These are phyloP conservation scores for Cichorium intybus DNA, from an alignment of 140 eudicot genomes.

Conservation along the genomic window DNA sequence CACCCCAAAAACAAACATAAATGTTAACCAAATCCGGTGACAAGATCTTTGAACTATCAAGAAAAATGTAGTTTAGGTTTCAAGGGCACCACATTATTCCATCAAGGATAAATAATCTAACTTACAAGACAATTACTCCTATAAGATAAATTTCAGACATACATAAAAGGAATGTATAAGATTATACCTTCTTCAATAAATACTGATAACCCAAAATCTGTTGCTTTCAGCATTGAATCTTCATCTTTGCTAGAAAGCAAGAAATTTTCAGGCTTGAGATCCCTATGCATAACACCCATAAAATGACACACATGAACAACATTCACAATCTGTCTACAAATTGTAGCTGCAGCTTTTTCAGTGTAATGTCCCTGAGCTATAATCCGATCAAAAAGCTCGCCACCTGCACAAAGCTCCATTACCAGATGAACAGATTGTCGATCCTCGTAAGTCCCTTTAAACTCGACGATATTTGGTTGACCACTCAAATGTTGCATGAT, in stretches of 20 bases:
- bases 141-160: background rate
- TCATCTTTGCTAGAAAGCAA: constrained; percentile 73
- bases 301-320: constrained; percentile 94
- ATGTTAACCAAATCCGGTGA: constrained; percentile 1
- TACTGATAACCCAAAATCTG: constrained; percentile 87
- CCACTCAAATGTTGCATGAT: constrained; percentile 97
- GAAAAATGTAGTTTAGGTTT: background rate
- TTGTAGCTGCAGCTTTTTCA: constrained; percentile 75
- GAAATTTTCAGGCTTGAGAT: constrained; percentile 89
- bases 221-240: constrained; percentile 71
- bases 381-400: constrained; percentile 90
- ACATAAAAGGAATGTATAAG: background rate
- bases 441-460: constrained; percentile 87
- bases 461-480: constrained; percentile 82
- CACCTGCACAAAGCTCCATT: constrained; percentile 95
- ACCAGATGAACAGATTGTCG: constrained; percentile 79
- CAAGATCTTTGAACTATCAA: background rate
- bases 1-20: background rate
- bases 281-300: constrained; percentile 96
- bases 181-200: constrained; percentile 79
- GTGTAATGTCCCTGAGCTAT: constrained; percentile 85
- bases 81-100: background rate
- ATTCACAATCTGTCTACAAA: constrained; percentile 83
- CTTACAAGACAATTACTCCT: background rate
- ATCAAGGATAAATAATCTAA: constrained; percentile 1